phyloP scores from a whole-genome alignment of 192 early-diverging fungal genomes.

The Glomus cerebriforme region DNA sequence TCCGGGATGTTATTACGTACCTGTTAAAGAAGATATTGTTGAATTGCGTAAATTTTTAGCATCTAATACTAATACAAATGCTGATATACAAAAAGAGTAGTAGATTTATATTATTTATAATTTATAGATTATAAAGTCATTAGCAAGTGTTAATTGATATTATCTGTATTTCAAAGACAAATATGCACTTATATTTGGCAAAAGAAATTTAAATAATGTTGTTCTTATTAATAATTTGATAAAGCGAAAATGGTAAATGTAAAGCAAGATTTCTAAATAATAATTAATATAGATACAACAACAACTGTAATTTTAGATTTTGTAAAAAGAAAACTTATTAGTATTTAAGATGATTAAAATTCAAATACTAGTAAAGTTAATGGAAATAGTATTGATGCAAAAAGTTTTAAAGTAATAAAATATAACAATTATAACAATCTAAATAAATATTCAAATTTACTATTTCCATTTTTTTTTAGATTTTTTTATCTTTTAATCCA shows the following conservation, averaged over 20 bases:
- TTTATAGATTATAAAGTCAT: conserved; percentile 25
- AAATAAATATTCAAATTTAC: not conserved
- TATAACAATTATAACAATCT: not conserved
- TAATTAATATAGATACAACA: conserved; percentile 9
- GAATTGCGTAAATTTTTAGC: conserved; percentile 20
- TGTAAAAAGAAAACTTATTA: conserved; percentile 18
- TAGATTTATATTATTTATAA: conserved; percentile 27
- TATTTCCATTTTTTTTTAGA: not conserved
- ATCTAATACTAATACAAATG: conserved; percentile 1
- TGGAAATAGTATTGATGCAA: not conserved
- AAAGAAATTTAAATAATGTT: too few species aligned
- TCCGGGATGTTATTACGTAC: conserved; percentile 16
- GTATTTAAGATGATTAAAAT: not conserved
- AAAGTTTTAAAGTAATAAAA: not conserved
- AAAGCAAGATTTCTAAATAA: conserved; percentile 13
- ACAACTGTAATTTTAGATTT: conserved; percentile 12
- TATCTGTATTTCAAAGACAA: too few species aligned
- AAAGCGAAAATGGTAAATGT: conserved; percentile 7
- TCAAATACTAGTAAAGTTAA: not conserved
- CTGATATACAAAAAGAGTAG: conserved; percentile 2
- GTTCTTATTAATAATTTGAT: conserved; percentile 25
- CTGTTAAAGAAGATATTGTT: conserved; percentile 2
- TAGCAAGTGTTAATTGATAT: not conserved
- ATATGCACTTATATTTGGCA: too few species aligned
- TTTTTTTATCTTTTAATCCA: too few species aligned